These are phyloP conservation scores for Pyricularia sp. DNA, from an alignment of 2,329 filamentous ascomycete species.

Conservation along the genomic window DNA sequence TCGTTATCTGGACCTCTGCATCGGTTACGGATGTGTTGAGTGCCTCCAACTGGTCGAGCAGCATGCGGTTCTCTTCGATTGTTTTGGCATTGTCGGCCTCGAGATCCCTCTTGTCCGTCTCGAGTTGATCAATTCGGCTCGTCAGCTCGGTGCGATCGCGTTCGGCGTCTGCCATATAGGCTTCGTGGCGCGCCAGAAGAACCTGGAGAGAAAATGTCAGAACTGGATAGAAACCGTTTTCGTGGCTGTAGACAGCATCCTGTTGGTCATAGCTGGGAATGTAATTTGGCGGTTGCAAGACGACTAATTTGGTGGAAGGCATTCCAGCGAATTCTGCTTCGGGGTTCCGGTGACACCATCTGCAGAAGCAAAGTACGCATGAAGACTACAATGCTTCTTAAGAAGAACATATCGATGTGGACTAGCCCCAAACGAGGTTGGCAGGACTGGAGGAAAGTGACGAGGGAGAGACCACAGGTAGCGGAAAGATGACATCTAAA, in stretches of 20 bases:
- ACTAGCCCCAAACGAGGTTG: neutral
- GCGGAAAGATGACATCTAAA: conserved; percentile 1
- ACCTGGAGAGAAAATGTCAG: conserved; percentile 74
- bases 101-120: conserved; percentile 58
- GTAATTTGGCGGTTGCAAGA: neutral
- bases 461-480: conserved; percentile 7
- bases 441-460: neutral
- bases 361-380: neutral
- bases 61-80: conserved; percentile 67
- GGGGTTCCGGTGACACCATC: neutral
- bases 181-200: conserved; percentile 80
- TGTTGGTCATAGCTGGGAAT: neutral
- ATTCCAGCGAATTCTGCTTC: neutral
- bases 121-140: conserved; percentile 60
- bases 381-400: neutral
- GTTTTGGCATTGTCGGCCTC: conserved; percentile 65
- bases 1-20: conserved; percentile 67
- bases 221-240: neutral
- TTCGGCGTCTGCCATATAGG: conserved; percentile 86
- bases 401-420: neutral
- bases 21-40: conserved; percentile 69
- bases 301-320: neutral
- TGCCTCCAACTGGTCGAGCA: conserved; percentile 73
- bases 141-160: conserved; percentile 65
- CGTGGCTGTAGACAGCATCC: neutral